Evolutionary conservation across 1,139 yeast species (phyloP).

Genomic region (Wickerhamiella pararugosa): DNA sequence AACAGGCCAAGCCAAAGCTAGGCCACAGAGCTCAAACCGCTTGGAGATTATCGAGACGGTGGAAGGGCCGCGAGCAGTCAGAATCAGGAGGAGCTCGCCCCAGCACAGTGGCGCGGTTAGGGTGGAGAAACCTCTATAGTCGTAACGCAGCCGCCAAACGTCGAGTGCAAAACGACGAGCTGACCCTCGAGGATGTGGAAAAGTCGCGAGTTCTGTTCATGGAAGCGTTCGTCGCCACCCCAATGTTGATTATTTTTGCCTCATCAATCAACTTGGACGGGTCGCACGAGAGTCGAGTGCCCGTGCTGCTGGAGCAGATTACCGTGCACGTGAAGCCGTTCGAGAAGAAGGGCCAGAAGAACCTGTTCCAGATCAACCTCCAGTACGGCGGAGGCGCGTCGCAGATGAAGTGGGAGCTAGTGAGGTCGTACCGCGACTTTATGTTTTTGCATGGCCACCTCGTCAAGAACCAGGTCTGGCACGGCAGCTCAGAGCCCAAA

Average conservation of each 20-base stretch:
- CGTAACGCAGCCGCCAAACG: constrained; percentile 4
- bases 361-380: constrained; percentile 50
- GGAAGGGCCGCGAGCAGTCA: too few relatives aligned
- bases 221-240: constrained; percentile 56
- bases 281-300: constrained; percentile 63
- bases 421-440: constrained; percentile 59
- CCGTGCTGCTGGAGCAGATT: constrained; percentile 58
- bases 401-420: constrained; percentile 66
- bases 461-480: constrained; percentile 2
- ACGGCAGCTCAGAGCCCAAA: constrained; percentile 2
- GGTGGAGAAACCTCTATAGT: constrained; percentile 4
- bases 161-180: constrained; percentile 10
- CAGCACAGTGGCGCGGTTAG: constrained; percentile 3
- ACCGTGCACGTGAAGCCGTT: constrained; percentile 48
- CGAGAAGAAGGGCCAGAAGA: constrained; percentile 27
- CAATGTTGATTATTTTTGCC: constrained; percentile 65
- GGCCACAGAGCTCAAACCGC: too few relatives aligned
- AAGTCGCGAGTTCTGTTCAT: constrained; percentile 52
- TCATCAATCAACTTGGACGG: constrained; percentile 68
- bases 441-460: constrained; percentile 33
- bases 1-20: too few relatives aligned
- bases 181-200: constrained; percentile 16
- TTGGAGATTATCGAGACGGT: too few relatives aligned
- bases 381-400: constrained; percentile 85
- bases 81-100: too few relatives aligned